Conservation (phyloP, 2,329 filamentous ascomycete species). For the Zopfia rhizophila region DNA sequence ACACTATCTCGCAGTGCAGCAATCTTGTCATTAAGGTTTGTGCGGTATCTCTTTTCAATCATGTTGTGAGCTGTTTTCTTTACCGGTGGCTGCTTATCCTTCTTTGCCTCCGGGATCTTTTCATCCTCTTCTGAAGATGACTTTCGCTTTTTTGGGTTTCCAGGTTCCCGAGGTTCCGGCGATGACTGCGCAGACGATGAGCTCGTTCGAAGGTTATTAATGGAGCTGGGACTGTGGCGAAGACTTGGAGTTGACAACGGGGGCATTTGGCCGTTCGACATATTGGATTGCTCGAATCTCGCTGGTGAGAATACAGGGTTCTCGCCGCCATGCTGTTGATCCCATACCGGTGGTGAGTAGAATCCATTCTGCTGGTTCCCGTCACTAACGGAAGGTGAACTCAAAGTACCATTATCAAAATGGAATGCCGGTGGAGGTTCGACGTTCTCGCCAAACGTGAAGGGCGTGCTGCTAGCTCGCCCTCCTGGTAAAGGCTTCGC, state of each 20-base stretch:
- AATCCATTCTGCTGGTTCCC: conserved; percentile 40
- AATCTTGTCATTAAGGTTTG: conserved; percentile 97
- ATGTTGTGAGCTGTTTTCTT: conserved; percentile 99
- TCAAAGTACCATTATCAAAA: conserved; percentile 42
- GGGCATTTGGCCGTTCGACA: conserved; percentile 35
- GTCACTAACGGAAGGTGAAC: conserved; percentile 42
- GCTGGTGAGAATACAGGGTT: conserved; percentile 39
- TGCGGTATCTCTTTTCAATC: conserved; percentile 97
- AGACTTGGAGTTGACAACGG: conserved; percentile 48
- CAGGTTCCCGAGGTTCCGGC: conserved; percentile 61
- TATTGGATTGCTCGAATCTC: conserved; percentile 36
- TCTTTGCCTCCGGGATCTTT: conserved; percentile 59
- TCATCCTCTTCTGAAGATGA: conserved; percentile 65
- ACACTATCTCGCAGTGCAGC: conserved; percentile 91
- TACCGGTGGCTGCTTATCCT: conserved; percentile 64
- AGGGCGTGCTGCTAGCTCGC: conserved; percentile 34
- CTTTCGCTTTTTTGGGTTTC: conserved; percentile 50
- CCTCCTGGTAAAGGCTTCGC: conserved; percentile 33
- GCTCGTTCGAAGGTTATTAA: conserved; percentile 44
- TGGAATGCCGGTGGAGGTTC: conserved; percentile 47
- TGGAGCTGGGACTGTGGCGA: conserved; percentile 49
- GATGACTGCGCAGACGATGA: conserved; percentile 67
- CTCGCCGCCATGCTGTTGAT: conserved; percentile 38
- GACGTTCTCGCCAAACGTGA: conserved; percentile 45
- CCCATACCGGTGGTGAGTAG: conserved; percentile 45